Conservation (phyloP, 768 basidiomycete species). For the Xerocomellus dryophilus region DNA sequence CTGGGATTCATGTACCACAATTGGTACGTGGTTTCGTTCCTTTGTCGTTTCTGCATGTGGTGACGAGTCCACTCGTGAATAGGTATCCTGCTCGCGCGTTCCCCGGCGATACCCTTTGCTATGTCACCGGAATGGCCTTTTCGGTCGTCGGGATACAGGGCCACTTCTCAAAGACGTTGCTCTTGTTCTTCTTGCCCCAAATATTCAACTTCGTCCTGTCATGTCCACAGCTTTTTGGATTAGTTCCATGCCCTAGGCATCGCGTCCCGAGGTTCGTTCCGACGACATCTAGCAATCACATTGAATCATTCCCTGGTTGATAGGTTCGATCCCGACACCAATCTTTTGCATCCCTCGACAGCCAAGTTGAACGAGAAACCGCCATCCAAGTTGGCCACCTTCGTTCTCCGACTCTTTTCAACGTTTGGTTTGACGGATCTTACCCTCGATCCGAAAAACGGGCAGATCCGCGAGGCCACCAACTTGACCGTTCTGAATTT, state of each 20-base stretch:
- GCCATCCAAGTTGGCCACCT: conserved; percentile 50
- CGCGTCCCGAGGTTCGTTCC: conserved; percentile 77
- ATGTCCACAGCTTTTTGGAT: conserved; percentile 89
- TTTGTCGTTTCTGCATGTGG: background rate
- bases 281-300: background rate
- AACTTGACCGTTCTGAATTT: conserved; percentile 93
- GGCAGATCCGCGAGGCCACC: conserved; percentile 64
- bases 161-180: conserved; percentile 94
- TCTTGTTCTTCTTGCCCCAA: conserved; percentile 96
- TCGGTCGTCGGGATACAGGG: conserved; percentile 96
- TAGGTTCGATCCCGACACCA: conserved; percentile 74
- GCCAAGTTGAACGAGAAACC: conserved; percentile 51
- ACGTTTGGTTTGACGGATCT: conserved; percentile 66
- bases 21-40: conserved; percentile 55
- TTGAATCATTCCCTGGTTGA: background rate
- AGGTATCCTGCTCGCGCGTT: conserved; percentile 97
- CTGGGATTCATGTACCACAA: conserved; percentile 92
- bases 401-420: conserved; percentile 59
- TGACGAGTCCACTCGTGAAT: background rate
- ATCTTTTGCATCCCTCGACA: conserved; percentile 75
- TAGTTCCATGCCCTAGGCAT: conserved; percentile 93
- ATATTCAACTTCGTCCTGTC: conserved; percentile 96
- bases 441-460: conserved; percentile 50
- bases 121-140: conserved; percentile 98
- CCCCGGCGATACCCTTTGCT: conserved; percentile 96